Conservation (phyloP, 768 basidiomycete genomes). For the Paxillus rubicundulus region DNA sequence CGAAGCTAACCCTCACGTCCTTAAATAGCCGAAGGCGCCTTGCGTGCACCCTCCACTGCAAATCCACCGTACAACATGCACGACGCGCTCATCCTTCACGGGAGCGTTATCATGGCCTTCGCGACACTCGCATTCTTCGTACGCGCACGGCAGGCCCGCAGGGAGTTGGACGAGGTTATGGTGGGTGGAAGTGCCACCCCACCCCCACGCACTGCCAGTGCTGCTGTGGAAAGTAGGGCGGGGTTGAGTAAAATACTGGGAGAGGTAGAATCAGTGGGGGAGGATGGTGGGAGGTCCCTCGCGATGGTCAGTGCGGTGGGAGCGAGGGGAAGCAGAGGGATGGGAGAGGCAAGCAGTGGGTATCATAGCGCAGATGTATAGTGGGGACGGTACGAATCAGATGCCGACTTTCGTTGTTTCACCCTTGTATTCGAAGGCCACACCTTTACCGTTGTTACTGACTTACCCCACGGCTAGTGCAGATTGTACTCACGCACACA, state of each 20-base stretch:
- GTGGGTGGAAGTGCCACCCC: background rate
- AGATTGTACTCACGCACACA: background rate
- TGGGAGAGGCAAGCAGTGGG: background rate
- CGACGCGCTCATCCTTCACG: slow-evolving; percentile 65
- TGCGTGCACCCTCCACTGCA: slow-evolving; percentile 59
- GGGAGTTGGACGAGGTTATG: slow-evolving; percentile 60
- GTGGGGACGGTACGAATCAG: too few relatives aligned
- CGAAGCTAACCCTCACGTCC: background rate
- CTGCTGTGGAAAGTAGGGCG: background rate
- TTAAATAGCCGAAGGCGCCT: slow-evolving; percentile 56
- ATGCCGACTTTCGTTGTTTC: too few relatives aligned
- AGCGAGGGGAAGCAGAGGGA: background rate
- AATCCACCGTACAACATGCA: slow-evolving; percentile 75
- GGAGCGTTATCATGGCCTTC: slow-evolving; percentile 42
- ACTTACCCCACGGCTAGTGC: background rate
- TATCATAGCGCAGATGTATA: too few relatives aligned
- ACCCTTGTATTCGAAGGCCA: too few relatives aligned
- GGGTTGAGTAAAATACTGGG: background rate
- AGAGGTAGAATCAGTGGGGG: background rate
- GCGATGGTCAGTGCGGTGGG: slow-evolving; percentile 28
- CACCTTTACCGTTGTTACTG: background rate
- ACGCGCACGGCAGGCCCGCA: slow-evolving; percentile 59
- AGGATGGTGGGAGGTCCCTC: slow-evolving; percentile 31
- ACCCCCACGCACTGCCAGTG: background rate
- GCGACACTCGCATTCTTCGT: slow-evolving; percentile 48